phyloP scores from a whole-genome alignment of 306 rosid species.

The Oxytropis ochrocephala region DNA sequence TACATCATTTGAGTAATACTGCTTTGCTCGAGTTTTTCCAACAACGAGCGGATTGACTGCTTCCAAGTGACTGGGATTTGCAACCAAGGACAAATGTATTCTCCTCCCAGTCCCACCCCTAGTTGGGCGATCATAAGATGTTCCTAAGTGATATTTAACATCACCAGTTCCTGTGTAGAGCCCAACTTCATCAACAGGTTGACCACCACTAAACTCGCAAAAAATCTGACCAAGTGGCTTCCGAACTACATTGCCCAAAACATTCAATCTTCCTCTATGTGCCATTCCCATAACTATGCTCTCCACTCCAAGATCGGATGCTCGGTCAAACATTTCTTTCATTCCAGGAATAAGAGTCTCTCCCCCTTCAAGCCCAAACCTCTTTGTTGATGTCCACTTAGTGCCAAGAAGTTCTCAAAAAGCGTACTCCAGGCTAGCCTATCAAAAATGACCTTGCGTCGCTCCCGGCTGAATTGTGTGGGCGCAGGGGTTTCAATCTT shows the following conservation, averaged over 20 bases:
- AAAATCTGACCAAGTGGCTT: constrained; percentile 90
- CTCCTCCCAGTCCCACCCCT: constrained; percentile 90
- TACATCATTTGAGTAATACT: constrained; percentile 63
- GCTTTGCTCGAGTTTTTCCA: constrained; percentile 92
- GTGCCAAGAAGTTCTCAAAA: constrained; percentile 93
- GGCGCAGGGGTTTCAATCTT: constrained; percentile 77
- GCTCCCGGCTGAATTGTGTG: constrained; percentile 54
- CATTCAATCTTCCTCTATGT: constrained; percentile 88
- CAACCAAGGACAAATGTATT: constrained; percentile 76
- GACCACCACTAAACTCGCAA: constrained; percentile 82
- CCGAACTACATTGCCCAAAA: constrained; percentile 84
- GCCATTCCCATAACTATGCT: constrained; percentile 95
- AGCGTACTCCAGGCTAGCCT: constrained; percentile 93
- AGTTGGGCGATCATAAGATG: constrained; percentile 93
- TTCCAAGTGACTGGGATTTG: constrained; percentile 96
- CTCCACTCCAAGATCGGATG: constrained; percentile 86
- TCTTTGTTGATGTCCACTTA: constrained; percentile 86
- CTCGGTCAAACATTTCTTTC: constrained; percentile 93
- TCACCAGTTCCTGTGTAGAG: constrained; percentile 97
- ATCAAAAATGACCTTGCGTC: constrained; percentile 82
- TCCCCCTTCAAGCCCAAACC: constrained; percentile 95
- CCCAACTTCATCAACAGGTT: constrained; percentile 72
- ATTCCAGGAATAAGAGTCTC: constrained; percentile 91
- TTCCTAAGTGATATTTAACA: constrained; percentile 92
- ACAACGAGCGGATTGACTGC: constrained; percentile 88